A percentile compares a stretch with the other conserved stretches of the same genome.
These are phyloP conservation scores for Geotrichum reessii DNA, from an alignment of 1,139 yeast species.

Conservation along the genomic window DNA sequence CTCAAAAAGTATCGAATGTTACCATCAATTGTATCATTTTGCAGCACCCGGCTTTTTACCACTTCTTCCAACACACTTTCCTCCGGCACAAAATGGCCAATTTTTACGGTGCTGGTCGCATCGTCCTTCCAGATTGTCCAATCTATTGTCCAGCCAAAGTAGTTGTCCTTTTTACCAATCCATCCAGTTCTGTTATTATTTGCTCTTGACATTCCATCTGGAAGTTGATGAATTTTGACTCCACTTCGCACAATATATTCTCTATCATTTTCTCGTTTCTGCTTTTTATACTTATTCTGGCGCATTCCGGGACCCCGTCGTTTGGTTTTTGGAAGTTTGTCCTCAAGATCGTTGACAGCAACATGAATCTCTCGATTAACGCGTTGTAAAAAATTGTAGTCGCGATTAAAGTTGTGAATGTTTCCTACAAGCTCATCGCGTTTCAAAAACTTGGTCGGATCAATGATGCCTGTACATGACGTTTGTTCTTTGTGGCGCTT, in stretches of 20 bases:
- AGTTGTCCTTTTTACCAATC: slow-evolving; percentile 58
- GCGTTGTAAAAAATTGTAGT: slow-evolving; percentile 66
- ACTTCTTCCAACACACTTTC: slow-evolving; percentile 9
- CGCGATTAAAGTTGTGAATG: slow-evolving; percentile 58
- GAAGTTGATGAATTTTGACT: slow-evolving; percentile 49
- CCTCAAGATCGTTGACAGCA: slow-evolving; percentile 19
- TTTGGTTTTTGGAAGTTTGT: slow-evolving; percentile 12
- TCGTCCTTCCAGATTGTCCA: slow-evolving; percentile 42
- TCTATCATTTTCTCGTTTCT: slow-evolving; percentile 4
- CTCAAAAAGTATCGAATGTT: slow-evolving; percentile 20
- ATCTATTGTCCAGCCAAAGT: slow-evolving; percentile 71
- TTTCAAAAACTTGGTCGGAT: slow-evolving; percentile 54
- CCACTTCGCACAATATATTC: slow-evolving; percentile 38
- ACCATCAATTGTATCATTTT: not conserved
- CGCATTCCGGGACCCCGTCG: slow-evolving; percentile 11
- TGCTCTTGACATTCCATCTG: slow-evolving; percentile 74
- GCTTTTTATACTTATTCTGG: not conserved
- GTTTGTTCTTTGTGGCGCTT: slow-evolving; percentile 58
- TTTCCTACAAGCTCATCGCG: slow-evolving; percentile 40
- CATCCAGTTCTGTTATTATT: slow-evolving; percentile 62
- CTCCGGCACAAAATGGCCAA: slow-evolving; percentile 13
- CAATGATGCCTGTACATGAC: slow-evolving; percentile 63
- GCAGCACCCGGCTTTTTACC: not conserved
- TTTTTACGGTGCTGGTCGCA: not conserved
- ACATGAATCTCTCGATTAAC: slow-evolving; percentile 53